Percentiles rank a stretch among this genome's conserved stretches.
Conservation (phyloP, 208 protist genomes). For the Trypanosomatidae sp. region DNA sequence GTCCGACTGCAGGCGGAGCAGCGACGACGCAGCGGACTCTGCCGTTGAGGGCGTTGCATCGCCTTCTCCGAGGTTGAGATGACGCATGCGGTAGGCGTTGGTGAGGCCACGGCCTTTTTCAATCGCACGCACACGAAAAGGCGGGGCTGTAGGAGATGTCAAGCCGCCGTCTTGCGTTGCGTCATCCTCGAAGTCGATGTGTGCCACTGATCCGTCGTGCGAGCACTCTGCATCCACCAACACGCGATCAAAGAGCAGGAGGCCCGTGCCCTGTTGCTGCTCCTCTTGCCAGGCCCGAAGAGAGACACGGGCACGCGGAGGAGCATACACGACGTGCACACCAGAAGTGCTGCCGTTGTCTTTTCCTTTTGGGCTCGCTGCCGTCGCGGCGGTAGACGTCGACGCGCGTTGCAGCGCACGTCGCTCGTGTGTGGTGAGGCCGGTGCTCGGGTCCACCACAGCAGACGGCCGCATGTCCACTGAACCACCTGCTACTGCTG, state of each 20-base stretch:
- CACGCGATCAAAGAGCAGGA: slow-evolving; percentile 70
- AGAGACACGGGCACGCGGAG: neutral
- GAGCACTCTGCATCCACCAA: slow-evolving; percentile 91
- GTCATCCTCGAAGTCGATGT: slow-evolving; percentile 48
- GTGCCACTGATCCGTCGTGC: slow-evolving; percentile 84
- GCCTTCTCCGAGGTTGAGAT: slow-evolving; percentile 21
- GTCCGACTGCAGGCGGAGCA: slow-evolving; percentile 57
- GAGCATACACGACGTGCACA: slow-evolving; percentile 27
- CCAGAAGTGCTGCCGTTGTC: neutral
- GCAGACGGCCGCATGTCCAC: neutral
- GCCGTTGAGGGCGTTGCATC: neutral
- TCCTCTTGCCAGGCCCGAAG: neutral
- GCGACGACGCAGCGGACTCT: slow-evolving; percentile 2
- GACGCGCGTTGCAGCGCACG: slow-evolving; percentile 13
- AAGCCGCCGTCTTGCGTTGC: neutral
- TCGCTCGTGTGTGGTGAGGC: slow-evolving; percentile 32
- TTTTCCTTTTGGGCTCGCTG: neutral
- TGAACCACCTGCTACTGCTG: slow-evolving; percentile 23
- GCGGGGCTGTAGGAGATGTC: neutral
- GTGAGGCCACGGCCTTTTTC: slow-evolving; percentile 32
- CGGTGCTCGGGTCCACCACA: slow-evolving; percentile 17
- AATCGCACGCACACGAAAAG: neutral
- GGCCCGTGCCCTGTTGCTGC: neutral
- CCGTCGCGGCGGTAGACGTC: neutral
- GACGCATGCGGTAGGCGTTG: slow-evolving; percentile 74